Evolutionary conservation across 441 rosid genomes (phyloP).

Genomic region (Pelargonium australe): DNA sequence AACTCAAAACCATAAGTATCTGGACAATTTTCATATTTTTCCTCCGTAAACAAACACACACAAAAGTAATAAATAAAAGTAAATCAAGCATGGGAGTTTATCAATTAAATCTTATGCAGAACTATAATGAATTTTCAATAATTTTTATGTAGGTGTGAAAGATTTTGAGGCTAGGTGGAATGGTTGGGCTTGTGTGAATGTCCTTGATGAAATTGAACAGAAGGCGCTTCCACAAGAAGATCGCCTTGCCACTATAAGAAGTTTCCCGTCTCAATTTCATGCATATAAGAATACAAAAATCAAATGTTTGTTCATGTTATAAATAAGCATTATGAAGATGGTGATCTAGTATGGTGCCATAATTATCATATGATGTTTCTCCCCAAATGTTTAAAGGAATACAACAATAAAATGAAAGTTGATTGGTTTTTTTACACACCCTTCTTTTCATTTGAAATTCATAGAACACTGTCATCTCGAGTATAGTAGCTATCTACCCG

Average conservation of each 20-base stretch:
- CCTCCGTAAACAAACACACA: too few relatives aligned
- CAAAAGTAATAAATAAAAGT: too few relatives aligned
- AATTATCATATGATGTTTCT: constrained; percentile 98
- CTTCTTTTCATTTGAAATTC: constrained; percentile 98
- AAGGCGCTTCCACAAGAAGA: constrained; percentile 42
- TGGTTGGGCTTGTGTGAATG: constrained; percentile 99
- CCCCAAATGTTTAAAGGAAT: constrained; percentile 82
- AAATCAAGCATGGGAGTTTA: too few relatives aligned
- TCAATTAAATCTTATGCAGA: not conserved
- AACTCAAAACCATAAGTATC: too few relatives aligned
- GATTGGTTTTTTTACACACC: constrained; percentile 99
- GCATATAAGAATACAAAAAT: constrained; percentile 95
- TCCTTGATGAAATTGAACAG: constrained; percentile 54
- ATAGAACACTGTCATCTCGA: constrained; percentile 91
- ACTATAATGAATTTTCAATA: constrained; percentile 30
- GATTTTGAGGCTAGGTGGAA: constrained; percentile 98
- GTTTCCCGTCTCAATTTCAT: constrained; percentile 14
- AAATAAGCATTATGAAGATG: constrained; percentile 81
- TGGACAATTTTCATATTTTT: too few relatives aligned
- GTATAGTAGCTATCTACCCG: too few relatives aligned
- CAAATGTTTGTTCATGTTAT: constrained; percentile 97
- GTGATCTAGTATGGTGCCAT: constrained; percentile 99
- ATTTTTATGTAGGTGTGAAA: constrained; percentile 66
- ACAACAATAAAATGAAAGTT: constrained; percentile 83
- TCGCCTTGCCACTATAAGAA: too few relatives aligned